Conservation (phyloP, 768 basidiomycete genomes). For the Boletus barrowsii region DNA sequence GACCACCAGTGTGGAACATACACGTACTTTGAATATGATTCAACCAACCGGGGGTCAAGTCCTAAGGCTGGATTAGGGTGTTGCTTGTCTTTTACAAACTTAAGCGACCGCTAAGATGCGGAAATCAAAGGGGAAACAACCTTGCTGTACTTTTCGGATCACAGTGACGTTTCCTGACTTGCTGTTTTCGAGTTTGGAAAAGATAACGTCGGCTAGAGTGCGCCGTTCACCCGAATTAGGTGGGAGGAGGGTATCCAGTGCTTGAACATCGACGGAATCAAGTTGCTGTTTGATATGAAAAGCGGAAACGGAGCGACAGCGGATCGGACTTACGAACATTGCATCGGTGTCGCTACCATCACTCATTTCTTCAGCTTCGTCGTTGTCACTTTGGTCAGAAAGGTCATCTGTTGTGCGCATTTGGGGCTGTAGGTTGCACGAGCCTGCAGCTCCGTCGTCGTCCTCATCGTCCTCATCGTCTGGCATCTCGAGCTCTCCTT, state of each 20-base stretch:
- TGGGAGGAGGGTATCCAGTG: slow-evolving; percentile 79
- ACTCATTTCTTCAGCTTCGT: slow-evolving; percentile 13
- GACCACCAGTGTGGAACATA: neutral
- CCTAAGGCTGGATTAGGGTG: slow-evolving; percentile 81
- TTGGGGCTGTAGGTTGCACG: slow-evolving; percentile 24
- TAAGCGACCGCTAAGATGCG: neutral
- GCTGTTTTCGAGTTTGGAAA: slow-evolving; percentile 80
- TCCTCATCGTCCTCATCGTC: slow-evolving; percentile 51
- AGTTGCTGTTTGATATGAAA: slow-evolving; percentile 58
- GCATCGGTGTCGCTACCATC: slow-evolving; percentile 48
- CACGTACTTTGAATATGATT: slow-evolving; percentile 87
- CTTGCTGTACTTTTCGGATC: slow-evolving; percentile 61
- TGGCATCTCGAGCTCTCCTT: slow-evolving; percentile 75
- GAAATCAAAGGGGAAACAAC: slow-evolving; percentile 27
- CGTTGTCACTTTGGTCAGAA: slow-evolving; percentile 57
- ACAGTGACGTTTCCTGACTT: slow-evolving; percentile 52
- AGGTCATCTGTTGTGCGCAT: slow-evolving; percentile 42
- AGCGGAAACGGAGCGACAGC: slow-evolving; percentile 1
- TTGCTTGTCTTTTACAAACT: slow-evolving; percentile 38
- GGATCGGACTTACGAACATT: slow-evolving; percentile 48
- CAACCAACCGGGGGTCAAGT: slow-evolving; percentile 88
- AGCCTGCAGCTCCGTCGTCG: slow-evolving; percentile 29
- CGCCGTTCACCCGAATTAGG: slow-evolving; percentile 69
- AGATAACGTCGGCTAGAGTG: slow-evolving; percentile 96
- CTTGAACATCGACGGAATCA: slow-evolving; percentile 83